Conservation (phyloP, 2,329 filamentous ascomycete genomes). For the Daldinia sp. region DNA sequence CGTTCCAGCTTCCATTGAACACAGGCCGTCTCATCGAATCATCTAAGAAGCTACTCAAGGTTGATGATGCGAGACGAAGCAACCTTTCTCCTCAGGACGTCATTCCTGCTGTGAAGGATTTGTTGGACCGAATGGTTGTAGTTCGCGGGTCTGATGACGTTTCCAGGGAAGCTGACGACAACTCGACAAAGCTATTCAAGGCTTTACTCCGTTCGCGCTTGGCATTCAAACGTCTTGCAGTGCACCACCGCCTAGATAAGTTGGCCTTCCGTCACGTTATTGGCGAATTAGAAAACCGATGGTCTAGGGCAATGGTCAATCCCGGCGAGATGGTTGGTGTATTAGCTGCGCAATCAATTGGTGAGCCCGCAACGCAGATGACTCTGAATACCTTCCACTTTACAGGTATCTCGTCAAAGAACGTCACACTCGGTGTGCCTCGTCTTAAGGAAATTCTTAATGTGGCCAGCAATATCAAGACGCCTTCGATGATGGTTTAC, state of each 20-base stretch:
- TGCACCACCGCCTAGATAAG: constrained; percentile 86
- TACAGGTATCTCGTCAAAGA: constrained; percentile 99
- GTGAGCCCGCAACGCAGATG: constrained; percentile 99
- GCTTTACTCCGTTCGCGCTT: constrained; percentile 88
- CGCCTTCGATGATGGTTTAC: constrained; percentile 95
- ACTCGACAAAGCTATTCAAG: constrained; percentile 92
- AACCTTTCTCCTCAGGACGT: constrained; percentile 91
- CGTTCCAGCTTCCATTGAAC: constrained; percentile 93
- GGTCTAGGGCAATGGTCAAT: constrained; percentile 85
- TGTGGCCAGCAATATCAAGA: constrained; percentile 97
- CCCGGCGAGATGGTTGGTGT: constrained; percentile 99
- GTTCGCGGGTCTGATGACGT: constrained; percentile 87
- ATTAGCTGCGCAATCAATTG: constrained; percentile 96
- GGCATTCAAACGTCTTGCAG: constrained; percentile 92
- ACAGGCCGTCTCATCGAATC: constrained; percentile 90
- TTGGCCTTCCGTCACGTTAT: constrained; percentile 93
- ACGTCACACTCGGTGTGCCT: constrained; percentile 98
- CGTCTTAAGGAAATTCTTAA: constrained; percentile 99
- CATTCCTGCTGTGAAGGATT: constrained; percentile 79
- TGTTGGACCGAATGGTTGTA: constrained; percentile 83
- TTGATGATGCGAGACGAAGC: constrained; percentile 86
- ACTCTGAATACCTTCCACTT: constrained; percentile 99
- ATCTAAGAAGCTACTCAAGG: constrained; percentile 89
- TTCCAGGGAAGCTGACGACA: constrained; percentile 86
- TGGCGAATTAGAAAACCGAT: constrained; percentile 89